Base-by-base conservation (phyloP, 164 flowering plant genomes). In the Umbilicus rupestris region DNA sequence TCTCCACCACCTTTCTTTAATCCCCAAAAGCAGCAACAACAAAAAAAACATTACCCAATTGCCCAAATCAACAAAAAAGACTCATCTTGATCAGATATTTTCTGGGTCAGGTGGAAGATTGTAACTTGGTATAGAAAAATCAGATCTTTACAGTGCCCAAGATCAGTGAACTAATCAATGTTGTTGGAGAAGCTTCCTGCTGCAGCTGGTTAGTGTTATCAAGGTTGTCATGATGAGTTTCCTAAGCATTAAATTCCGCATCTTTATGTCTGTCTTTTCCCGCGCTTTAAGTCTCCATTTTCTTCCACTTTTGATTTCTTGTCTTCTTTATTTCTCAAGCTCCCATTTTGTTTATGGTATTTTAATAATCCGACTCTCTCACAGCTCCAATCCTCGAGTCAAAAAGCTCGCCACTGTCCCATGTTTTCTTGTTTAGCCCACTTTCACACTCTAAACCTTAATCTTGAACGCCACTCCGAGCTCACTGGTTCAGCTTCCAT, bases 241-340 rank as follows among this genome's bases (percentile, higher is more conserved):
- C 12, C 12, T 28, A 14, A 26, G 31, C 31, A 28, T 55, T 28
- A 26, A 26, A 10, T 29, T 29, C 59, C 59, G 9, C 16, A 28
- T 55, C 60, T 55, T 55, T 26, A 3, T 20, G 24, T 64, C 39
- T 66, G 30, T 37, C 30, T 28, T 57, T 72, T 78, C 76, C 78
- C 78, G 74, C 76, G 74, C 80, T 68, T 73, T 78, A 63, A 70
- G 66, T 37, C 70, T 62, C 49, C 8, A 65, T 66, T 58, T 52
- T 50, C 24, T 28, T 19, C 63, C 50, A 68, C 55, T 57, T 57
- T 31, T 24, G 29, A 45, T 50, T 46, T 65, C 57, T 63, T 41
- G 41, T 33, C 59, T 59, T 47, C 49, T 60, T 45, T 28, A 35
- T 22, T 50, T 55, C 58, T 69, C 26, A 8, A 19, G 63, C 65